phyloP scores from a whole-genome alignment of 2,329 filamentous ascomycete genomes.

The Piedraia hortae region DNA sequence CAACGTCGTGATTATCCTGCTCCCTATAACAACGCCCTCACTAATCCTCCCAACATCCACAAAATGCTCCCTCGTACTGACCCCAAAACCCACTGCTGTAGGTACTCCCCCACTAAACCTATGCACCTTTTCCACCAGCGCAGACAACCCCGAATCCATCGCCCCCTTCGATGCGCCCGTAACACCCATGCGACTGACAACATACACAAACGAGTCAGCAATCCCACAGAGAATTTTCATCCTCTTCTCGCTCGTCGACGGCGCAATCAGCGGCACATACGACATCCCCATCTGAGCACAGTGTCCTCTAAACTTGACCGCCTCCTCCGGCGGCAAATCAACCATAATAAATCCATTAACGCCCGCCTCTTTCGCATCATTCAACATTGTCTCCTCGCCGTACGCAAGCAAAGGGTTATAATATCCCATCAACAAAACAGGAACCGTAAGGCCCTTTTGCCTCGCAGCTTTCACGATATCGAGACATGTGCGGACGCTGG shows the following conservation, averaged over 20 bases:
- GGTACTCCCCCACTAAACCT: conserved; percentile 76
- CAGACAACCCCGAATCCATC: conserved; percentile 55
- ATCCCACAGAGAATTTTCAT: conserved; percentile 94
- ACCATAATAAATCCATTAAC: conserved; percentile 95
- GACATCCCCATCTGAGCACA: conserved; percentile 65
- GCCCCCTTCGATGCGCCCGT: conserved; percentile 72
- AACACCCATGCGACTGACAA: conserved; percentile 89
- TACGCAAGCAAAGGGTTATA: conserved; percentile 91
- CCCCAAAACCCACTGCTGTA: conserved; percentile 80
- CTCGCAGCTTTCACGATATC: conserved; percentile 64
- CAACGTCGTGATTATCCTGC: conserved; percentile 70
- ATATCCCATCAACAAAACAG: conserved; percentile 91
- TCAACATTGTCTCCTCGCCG: conserved; percentile 67
- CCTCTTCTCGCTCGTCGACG: conserved; percentile 67
- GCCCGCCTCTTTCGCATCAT: conserved; percentile 57
- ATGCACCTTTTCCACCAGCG: conserved; percentile 62
- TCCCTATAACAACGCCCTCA: conserved; percentile 89
- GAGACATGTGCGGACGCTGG: conserved; percentile 54
- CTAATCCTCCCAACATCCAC: conserved; percentile 55
- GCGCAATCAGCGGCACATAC: conserved; percentile 90
- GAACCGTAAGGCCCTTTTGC: conserved; percentile 46
- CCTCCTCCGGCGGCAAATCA: conserved; percentile 85
- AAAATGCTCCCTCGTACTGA: conserved; percentile 89
- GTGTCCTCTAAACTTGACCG: conserved; percentile 64
- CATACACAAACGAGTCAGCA: conserved; percentile 95